Evolutionary conservation across 306 rosid species (phyloP), one percentile per base, ranked within the genome.

Genomic region (Lotus japonicus): DNA sequence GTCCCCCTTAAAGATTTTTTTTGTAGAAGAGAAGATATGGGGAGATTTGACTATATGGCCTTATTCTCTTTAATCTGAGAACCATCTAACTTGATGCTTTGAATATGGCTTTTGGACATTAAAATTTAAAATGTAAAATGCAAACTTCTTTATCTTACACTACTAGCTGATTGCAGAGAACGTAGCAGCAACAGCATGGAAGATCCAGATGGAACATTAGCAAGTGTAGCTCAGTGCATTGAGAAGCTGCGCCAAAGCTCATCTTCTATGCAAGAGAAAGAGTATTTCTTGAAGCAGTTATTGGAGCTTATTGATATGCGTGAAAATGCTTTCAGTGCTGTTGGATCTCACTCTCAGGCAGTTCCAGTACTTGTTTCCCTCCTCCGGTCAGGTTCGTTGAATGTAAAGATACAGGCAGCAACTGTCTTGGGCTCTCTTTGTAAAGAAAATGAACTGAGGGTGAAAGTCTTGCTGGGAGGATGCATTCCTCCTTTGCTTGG

Each of bases 331-430:
- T 94, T 90, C 71, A 90, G 98, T 88, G 98, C 98, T 11, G 97
- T 94, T 79, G 98, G 95, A 81, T 90, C 98, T 82, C 98, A 94
- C 72, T 85, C 98, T 76, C 98, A 94, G 76, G 98, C 98, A 73
- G 98, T 94, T 79, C 98, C 98, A 61, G 98, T 90, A 33, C 98
- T 94, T 73, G 98, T 94, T 81, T 88, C 98, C 88, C 97, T 94
- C 81, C 97, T 94, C 58, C 96, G 98, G 60, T 88, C 98, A 55
- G 98, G 98, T 58, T 88, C 97, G 31, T 78, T 84, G 73, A 90
- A 84, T 74, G 96, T 90, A 77, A 94, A 94, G 86, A 86, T 90
- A 77, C 97, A 94, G 81, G 97, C 98, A 79, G 95, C 98, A 51
- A 88, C 95, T 77, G 97, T 90, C 76, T 78, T 94, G 80, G 97